Evolutionary conservation across 2,329 filamentous ascomycete species (phyloP).

Genomic region (Cordyceps pruinosa): DNA sequence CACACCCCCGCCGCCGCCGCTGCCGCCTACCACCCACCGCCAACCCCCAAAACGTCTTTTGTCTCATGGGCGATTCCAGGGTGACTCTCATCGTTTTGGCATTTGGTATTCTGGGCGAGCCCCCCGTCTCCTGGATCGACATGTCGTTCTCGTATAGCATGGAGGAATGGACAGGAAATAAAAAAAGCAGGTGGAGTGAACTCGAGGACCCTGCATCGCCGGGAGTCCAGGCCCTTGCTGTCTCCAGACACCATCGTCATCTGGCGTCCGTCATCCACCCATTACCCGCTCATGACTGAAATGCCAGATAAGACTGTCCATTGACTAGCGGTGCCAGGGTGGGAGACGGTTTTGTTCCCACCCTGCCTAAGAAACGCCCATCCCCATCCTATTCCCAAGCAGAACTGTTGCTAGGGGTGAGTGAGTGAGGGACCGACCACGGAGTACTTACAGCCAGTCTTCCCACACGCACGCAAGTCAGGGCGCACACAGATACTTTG

Average conservation of each 20-base stretch:
- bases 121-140: background rate
- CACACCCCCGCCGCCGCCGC: background rate
- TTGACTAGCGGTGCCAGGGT: background rate
- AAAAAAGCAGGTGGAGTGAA: background rate
- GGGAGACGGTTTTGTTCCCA: background rate
- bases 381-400: slow-evolving; percentile 5
- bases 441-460: background rate
- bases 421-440: background rate
- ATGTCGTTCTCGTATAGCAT: background rate
- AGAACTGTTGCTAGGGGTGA: background rate
- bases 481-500: background rate
- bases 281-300: background rate
- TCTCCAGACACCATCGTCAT: slow-evolving; percentile 3
- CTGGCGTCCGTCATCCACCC: background rate
- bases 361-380: background rate
- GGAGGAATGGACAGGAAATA: background rate
- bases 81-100: background rate
- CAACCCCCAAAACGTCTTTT: background rate
- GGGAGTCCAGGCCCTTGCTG: background rate
- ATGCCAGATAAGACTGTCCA: slow-evolving; percentile 1
- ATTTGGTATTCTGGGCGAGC: background rate
- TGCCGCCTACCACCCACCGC: background rate
- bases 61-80: slow-evolving; percentile 1
- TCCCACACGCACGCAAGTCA: background rate
- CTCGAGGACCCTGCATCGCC: slow-evolving; percentile 1